phyloP scores from a whole-genome alignment of 2,329 filamentous ascomycete species.

The Coniella vitis region DNA sequence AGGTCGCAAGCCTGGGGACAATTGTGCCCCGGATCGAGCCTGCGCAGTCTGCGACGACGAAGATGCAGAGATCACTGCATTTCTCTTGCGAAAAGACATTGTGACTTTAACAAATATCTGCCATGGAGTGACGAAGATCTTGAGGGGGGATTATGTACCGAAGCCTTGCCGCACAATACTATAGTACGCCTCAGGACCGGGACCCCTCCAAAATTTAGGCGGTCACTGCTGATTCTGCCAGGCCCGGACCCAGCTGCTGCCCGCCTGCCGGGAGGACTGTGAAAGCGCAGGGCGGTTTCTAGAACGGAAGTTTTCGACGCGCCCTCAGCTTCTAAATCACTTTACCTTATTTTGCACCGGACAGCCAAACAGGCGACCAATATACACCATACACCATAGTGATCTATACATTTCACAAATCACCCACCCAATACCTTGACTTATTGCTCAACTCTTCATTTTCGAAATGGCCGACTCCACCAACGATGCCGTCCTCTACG shows the following conservation, averaged over 20 bases:
- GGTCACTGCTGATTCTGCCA: constrained; percentile 4
- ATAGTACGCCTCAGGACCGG: too few species aligned
- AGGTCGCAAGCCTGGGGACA: constrained; percentile 57
- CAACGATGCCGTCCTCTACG: constrained; percentile 87
- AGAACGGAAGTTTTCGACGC: neutral
- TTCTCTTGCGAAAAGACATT: constrained; percentile 55
- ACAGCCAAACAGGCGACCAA: neutral
- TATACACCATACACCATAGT: neutral
- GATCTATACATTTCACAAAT: neutral
- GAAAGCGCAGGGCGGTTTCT: neutral
- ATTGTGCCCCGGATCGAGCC: constrained; percentile 28
- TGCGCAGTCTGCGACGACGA: constrained; percentile 23
- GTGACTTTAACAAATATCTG: neutral
- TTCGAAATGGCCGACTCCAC: constrained; percentile 45
- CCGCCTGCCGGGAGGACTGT: neutral
- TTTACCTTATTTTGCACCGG: neutral
- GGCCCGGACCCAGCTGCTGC: neutral
- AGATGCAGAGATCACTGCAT: constrained; percentile 41
- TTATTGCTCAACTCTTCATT: neutral
- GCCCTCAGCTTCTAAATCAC: neutral
- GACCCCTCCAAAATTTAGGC: constrained; percentile 17
- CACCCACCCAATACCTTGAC: too few species aligned
- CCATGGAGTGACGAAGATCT: neutral
- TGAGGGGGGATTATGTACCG: neutral
- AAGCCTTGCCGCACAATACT: too few species aligned